These are phyloP conservation scores for Daldinia eschscholtzii DNA, from an alignment of 2,329 filamentous ascomycete genomes.

Conservation along the genomic window DNA sequence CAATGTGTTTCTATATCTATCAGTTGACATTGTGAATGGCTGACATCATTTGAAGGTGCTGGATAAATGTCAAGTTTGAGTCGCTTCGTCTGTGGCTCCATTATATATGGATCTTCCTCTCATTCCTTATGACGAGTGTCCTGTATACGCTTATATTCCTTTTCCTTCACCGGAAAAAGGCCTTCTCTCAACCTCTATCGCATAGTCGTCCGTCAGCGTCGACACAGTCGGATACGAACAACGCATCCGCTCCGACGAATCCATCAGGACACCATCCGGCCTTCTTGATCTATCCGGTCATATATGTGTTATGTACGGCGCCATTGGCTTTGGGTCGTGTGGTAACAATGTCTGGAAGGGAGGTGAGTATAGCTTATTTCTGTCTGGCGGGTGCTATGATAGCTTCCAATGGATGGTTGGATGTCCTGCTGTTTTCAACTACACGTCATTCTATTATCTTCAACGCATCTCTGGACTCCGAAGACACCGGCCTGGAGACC, in stretches of 20 bases:
- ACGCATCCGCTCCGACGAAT: slow-evolving; percentile 8
- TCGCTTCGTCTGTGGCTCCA: slow-evolving; percentile 69
- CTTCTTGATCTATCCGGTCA: slow-evolving; percentile 75
- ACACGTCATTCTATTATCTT: slow-evolving; percentile 68
- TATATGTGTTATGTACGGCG: slow-evolving; percentile 77
- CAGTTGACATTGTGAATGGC: neutral
- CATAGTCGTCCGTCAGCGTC: slow-evolving; percentile 41
- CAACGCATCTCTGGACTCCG: slow-evolving; percentile 47
- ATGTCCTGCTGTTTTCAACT: slow-evolving; percentile 66
- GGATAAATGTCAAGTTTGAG: slow-evolving; percentile 67
- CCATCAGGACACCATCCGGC: slow-evolving; percentile 58
- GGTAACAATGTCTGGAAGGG: slow-evolving; percentile 68
- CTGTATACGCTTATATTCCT: slow-evolving; percentile 57
- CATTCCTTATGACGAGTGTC: slow-evolving; percentile 53
- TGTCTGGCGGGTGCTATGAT: slow-evolving; percentile 71
- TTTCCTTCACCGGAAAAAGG: slow-evolving; percentile 49
- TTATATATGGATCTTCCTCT: slow-evolving; percentile 72
- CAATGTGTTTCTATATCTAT: neutral
- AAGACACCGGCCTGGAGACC: slow-evolving; percentile 64
- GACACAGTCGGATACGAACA: slow-evolving; percentile 12
- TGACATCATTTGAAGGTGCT: slow-evolving; percentile 62
- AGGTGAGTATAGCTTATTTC: slow-evolving; percentile 67
- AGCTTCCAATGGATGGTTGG: slow-evolving; percentile 67
- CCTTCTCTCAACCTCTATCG: slow-evolving; percentile 45
- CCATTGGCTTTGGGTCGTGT: slow-evolving; percentile 75